Conservation (phyloP, 2,329 filamentous ascomycete species). For the Aspergillus proliferans region DNA sequence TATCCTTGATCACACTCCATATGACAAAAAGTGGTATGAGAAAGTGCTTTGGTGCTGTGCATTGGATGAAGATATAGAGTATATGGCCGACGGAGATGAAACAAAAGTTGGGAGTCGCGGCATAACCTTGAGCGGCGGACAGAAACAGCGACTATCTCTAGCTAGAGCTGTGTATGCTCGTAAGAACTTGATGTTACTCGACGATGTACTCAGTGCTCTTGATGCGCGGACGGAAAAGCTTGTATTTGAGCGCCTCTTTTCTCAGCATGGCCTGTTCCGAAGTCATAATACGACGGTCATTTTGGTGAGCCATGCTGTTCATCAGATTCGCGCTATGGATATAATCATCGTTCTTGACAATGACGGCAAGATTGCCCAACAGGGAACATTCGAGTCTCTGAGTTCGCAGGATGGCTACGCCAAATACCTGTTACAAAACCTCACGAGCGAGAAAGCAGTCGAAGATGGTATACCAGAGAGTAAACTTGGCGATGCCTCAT, state of each 20-base stretch:
- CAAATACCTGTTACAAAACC: not conserved
- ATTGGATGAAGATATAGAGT: constrained; percentile 17
- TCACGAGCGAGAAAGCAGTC: not conserved
- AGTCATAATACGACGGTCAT: constrained; percentile 7
- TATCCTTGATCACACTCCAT: constrained; percentile 39
- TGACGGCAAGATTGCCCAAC: constrained; percentile 3
- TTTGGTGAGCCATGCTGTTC: constrained; percentile 7
- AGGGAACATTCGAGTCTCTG: constrained; percentile 1
- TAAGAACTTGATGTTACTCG: constrained; percentile 8
- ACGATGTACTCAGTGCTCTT: constrained; percentile 29
- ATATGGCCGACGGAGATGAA: constrained; percentile 19
- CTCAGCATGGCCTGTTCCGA: constrained; percentile 6
- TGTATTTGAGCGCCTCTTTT: constrained; percentile 3
- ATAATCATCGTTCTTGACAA: constrained; percentile 1
- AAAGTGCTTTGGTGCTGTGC: constrained; percentile 14
- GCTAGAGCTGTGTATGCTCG: constrained; percentile 15
- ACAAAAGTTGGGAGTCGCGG: constrained; percentile 40
- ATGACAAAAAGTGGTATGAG: constrained; percentile 17
- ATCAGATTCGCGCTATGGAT: not conserved
- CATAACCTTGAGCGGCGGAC: constrained; percentile 38
- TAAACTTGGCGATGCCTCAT: not conserved
- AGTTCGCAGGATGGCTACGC: constrained; percentile 1
- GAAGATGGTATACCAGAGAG: not conserved
- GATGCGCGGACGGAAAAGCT: constrained; percentile 3
- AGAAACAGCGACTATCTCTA: constrained; percentile 33